These are phyloP conservation scores for Schizopora paradoxa DNA, from an alignment of 1,284 basidiomycete genomes.

Conservation along the genomic window DNA sequence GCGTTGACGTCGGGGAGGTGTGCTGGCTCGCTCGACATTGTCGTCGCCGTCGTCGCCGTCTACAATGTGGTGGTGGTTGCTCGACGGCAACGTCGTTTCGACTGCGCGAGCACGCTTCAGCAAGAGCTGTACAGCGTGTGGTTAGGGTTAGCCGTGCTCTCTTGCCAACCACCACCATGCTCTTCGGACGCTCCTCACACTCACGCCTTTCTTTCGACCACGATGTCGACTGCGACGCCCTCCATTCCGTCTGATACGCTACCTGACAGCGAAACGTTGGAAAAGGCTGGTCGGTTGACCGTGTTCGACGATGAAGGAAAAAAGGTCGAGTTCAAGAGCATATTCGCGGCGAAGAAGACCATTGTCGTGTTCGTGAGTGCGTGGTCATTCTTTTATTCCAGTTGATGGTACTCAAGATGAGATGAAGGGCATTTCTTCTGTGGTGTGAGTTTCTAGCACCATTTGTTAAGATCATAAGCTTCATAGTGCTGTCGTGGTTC, in stretches of 20 bases:
- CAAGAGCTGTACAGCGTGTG: too few species aligned
- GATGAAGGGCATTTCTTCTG: slow-evolving; percentile 61
- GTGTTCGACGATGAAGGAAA: slow-evolving; percentile 41
- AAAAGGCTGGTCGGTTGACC: neutral
- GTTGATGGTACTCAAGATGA: neutral
- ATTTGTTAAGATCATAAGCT: slow-evolving; percentile 2
- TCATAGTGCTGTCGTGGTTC: slow-evolving; percentile 11
- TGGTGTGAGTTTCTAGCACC: slow-evolving; percentile 38
- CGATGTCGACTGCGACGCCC: too few species aligned
- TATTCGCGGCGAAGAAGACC: slow-evolving; percentile 45
- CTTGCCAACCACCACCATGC: too few species aligned
- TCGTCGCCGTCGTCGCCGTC: too few species aligned
- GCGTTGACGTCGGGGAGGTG: neutral
- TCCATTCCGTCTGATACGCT: too few species aligned
- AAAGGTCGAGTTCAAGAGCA: slow-evolving; percentile 42
- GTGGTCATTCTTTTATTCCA: slow-evolving; percentile 22
- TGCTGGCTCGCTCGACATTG: slow-evolving; percentile 4
- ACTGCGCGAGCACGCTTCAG: too few species aligned
- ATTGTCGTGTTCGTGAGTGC: slow-evolving; percentile 63
- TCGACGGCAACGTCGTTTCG: too few species aligned
- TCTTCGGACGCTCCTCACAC: too few species aligned
- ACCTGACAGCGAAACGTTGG: slow-evolving; percentile 3
- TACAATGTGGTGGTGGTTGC: too few species aligned
- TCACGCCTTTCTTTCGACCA: too few species aligned
- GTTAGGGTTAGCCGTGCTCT: too few species aligned